Evolutionary conservation across 176 grass and related monocot species (phyloP), one percentile per base, ranked within the genome.

Genomic region (Triticum aestivum): DNA sequence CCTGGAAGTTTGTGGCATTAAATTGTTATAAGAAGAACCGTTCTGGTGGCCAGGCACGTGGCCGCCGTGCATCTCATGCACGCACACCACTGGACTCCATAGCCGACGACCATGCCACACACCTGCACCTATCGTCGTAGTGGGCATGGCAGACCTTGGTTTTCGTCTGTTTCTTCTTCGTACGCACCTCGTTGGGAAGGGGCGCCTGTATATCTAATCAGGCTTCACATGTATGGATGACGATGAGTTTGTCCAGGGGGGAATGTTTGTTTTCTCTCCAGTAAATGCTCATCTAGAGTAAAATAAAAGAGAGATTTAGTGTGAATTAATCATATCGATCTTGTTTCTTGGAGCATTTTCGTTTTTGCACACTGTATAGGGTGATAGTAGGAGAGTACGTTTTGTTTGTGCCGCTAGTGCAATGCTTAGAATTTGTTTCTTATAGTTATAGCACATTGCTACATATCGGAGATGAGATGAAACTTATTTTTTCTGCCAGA

Each of bases 21-120:
- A 79, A 54, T 66, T 54, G n/a, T 26, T 49, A 44, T 0, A 75
- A 51, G 44, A 30, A 30, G 34, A 5, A 62, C 1, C 8, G 21
- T 69, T 18, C 33, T 35, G 3, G n/a, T 5, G 73, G 39, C 10
- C 10, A 11, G 42, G 42, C 80, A 87, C 80, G 80, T 87, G 84
- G 56, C 80, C 66, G 15, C 58, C 42, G n/a, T 66, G 65, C 5
- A 8, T 20, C 47, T 37, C 80, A 37, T 44, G 51, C 54, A 20
- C 7, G 70, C 69, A 0, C 41, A 49, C 72, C 3, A 51, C 80
- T 39, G 66, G n/a, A 56, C 11, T 73, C 69, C 38, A 73, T 35
- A 23, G n/a, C 24, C 69, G 20, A 23, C 69, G 18, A 23, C 32
- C 21, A 69, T 32, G 3, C 33, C 10, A 24, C 23, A 24, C 23